Conservation (phyloP, 2,329 filamentous ascomycete species). For the Diaporthe humulicola region DNA sequence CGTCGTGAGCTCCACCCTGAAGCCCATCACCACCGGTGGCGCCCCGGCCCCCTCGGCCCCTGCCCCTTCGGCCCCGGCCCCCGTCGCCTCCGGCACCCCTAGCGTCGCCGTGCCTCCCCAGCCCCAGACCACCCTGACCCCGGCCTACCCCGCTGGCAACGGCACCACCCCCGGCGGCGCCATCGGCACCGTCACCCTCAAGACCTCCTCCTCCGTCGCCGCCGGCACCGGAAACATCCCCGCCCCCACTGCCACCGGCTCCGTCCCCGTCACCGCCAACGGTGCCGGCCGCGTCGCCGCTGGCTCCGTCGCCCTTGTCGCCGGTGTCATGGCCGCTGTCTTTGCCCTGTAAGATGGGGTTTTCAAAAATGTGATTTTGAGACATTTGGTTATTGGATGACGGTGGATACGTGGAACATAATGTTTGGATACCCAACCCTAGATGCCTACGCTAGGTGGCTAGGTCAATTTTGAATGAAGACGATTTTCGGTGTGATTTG, state of each 20-base stretch:
- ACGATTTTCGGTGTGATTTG: conserved; percentile 1
- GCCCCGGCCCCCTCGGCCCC: conserved; percentile 49
- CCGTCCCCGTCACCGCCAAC: conserved; percentile 16
- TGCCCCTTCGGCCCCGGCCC: conserved; percentile 52
- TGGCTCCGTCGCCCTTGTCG: conserved; percentile 54
- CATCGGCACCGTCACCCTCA: conserved; percentile 37
- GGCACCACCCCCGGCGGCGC: conserved; percentile 24
- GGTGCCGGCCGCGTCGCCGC: conserved; percentile 52
- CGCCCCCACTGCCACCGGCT: conserved; percentile 44
- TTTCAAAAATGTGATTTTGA: neutral
- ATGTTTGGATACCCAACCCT: conserved; percentile 36
- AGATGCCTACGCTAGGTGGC: conserved; percentile 3
- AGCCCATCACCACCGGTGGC: conserved; percentile 43
- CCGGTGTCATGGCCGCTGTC: conserved; percentile 56
- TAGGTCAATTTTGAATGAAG: conserved; percentile 28
- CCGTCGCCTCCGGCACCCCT: conserved; percentile 54
- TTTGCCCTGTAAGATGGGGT: conserved; percentile 43
- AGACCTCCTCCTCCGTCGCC: conserved; percentile 40
- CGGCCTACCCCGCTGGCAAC: conserved; percentile 39
- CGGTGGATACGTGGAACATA: conserved; percentile 8
- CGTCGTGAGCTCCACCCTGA: conserved; percentile 47
- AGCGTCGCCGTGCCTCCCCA: conserved; percentile 48
- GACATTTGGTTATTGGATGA: neutral
- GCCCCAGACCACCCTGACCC: conserved; percentile 44
- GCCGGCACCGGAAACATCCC: conserved; percentile 44